Base-by-base conservation (phyloP, 768 basidiomycete genomes). In the Agrocybe chaxingu region DNA sequence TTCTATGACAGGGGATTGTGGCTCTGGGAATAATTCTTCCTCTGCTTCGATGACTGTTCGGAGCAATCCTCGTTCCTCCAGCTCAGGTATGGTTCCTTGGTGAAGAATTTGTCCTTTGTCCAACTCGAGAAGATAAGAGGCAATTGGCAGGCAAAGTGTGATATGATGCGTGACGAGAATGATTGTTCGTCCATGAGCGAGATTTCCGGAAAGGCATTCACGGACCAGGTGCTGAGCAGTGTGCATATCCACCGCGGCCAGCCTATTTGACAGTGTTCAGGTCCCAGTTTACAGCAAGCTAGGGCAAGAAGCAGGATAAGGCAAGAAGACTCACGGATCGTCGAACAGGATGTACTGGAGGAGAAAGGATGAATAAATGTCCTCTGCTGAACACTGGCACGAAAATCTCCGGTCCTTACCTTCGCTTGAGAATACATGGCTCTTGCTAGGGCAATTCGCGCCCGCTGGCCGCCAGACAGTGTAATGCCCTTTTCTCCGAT, bases 101-200 rank as follows among this genome's bases (percentile, higher is more conserved):
- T 75, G 73, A 2, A 74, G 38, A 11, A 87, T 62, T 8, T 56
- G 55, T 0, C 86, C 86, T 11, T 71, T 62, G 1, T 70, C 69
- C 8, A 88, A 65, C 58, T 85, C 82, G 13, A 92, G 73, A 7
- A 91, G 72, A 66, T 87, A 87, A 1, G 79, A 68, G 0, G 89
- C 82, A 12, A 76, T 69, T 0, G 87, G 84, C 0, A 89, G 72
- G 58, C 87, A 89, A 5, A 92, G 74, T 32, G 73, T 76, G 50
- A 89, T 80, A 60, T 92, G 88, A 62, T 95, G 92, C 0, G 91
- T 92, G 46, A 93, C 89, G 12, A 95, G 76, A 51, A 93, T 76
- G 55, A 92, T 77, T 0, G 91, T 93, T 11, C 91, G 74, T 45
- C 73, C 77, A 11, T 68, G 66, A 52, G 85, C 79, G 11, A 93